Evolutionary conservation across 2,329 filamentous ascomycete species (phyloP), one percentile per base, ranked within the genome.

Genomic region (Grosmannia penicillata): DNA sequence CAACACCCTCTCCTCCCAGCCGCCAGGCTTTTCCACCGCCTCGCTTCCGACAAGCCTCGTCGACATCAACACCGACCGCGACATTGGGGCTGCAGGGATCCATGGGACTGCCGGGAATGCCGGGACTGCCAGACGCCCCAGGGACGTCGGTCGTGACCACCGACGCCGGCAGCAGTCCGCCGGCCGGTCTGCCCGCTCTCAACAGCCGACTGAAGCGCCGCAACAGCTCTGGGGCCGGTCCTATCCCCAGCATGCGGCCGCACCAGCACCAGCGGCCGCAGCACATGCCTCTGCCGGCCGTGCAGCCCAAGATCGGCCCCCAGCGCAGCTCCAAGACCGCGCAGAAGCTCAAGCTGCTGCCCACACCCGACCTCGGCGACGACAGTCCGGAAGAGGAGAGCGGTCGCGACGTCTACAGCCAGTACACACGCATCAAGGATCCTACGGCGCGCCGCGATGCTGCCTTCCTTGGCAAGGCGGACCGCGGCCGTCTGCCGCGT

Each of bases 381-480:
- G 83, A 87, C 31, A 75, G 68, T 48, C 66, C 47, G 7, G 87
- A 96, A 45, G 89, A 94, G 52, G 89, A 95, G 58, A 91, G 84
- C 51, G 86, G 87, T 9, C 70, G 87, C 46, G 91, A 98, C 55
- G 91, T 98, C 24, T 98, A 98, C 61, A 89, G 87, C 21, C 91
- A 98, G 57, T 96, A 95, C 56, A 94, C 89, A 8, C 74, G 91
- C 32, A 98, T 98, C 61, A 96, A 96, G 57, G 91, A 98, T 53
- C 87, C 89, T 1, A 94, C 81, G 1, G 91, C 91, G 8, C 70
- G 91, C 44, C 74, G 91, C 51, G 89, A 96, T 66, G 91, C 91
- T 14, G 91, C 91, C 22, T 70, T 87, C 40, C 60, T 98, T 29
- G 91, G 91, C 27, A 98, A 96, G 58, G 87, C 89, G 28, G 91